A percentile compares a stretch with the other conserved stretches of the same genome.
Conservation (phyloP, 2,329 filamentous ascomycete genomes). For the Colletotrichum shisoi region DNA sequence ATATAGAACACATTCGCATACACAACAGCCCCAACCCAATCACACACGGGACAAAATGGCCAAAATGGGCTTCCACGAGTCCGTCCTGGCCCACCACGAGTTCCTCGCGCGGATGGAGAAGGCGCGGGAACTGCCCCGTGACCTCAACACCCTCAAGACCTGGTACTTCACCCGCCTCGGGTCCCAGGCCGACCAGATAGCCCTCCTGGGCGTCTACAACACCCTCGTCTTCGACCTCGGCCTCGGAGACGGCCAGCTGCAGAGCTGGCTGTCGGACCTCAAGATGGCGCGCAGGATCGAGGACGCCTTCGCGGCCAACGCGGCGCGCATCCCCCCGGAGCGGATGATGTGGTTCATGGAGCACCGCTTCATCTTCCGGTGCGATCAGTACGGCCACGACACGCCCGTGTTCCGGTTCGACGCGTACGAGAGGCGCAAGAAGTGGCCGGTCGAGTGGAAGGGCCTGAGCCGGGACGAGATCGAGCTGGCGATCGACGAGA, state of each 20-base stretch:
- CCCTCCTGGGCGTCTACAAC: conserved; percentile 22
- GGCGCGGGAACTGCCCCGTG: neutral
- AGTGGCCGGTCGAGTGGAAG: conserved; percentile 1
- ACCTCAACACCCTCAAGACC: conserved; percentile 3
- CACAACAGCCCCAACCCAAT: neutral
- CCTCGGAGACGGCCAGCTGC: neutral
- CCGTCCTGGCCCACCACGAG: neutral
- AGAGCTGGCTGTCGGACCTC: neutral
- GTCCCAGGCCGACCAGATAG: neutral
- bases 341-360: neutral
- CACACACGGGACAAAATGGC: neutral
- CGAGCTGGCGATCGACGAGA: conserved; percentile 6
- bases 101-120: neutral
- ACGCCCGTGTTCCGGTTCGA: conserved; percentile 5
- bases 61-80: neutral
- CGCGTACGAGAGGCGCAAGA: neutral
- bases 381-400: neutral
- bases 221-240: conserved; percentile 3
- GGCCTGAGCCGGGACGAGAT: neutral
- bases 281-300: neutral
- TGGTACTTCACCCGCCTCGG: conserved; percentile 7
- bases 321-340: neutral
- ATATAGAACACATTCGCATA: neutral
- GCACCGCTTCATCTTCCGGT: neutral
- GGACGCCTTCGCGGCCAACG: neutral